Conservation (phyloP, 352 stramenopile species). For the Discostella stelligera region DNA sequence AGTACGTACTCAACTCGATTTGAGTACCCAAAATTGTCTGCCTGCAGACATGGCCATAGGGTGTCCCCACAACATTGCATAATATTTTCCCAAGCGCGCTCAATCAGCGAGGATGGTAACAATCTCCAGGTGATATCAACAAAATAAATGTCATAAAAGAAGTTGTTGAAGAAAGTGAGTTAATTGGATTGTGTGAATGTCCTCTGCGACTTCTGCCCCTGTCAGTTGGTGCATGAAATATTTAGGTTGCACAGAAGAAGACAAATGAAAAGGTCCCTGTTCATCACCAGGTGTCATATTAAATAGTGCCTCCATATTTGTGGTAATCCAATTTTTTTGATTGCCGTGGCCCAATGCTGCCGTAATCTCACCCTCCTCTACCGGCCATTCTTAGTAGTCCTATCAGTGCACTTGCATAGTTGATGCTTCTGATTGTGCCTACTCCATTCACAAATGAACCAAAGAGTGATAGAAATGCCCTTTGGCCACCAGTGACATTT, state of each 20-base stretch:
- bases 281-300: neutral
- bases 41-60: too few relatives aligned
- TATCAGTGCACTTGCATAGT: constrained; percentile 2
- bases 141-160: too few relatives aligned
- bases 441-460: neutral
- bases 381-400: constrained; percentile 5
- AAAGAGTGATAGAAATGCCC: neutral
- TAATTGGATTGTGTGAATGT: constrained; percentile 19
- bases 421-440: neutral
- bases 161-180: too few relatives aligned
- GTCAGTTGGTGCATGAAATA: neutral
- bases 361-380: neutral
- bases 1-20: too few relatives aligned
- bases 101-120: too few relatives aligned
- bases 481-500: neutral
- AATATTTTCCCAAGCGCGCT: too few relatives aligned
- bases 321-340: neutral
- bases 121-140: too few relatives aligned
- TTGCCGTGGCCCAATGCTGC: constrained; percentile 3
- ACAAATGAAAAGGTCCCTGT: too few relatives aligned
- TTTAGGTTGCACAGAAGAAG: too few relatives aligned
- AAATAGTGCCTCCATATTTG: neutral
- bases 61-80: too few relatives aligned
- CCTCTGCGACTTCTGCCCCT: neutral
- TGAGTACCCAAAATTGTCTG: too few relatives aligned